phyloP scores from a whole-genome alignment of 306 rosid genomes.

The Luffa acutangula region DNA sequence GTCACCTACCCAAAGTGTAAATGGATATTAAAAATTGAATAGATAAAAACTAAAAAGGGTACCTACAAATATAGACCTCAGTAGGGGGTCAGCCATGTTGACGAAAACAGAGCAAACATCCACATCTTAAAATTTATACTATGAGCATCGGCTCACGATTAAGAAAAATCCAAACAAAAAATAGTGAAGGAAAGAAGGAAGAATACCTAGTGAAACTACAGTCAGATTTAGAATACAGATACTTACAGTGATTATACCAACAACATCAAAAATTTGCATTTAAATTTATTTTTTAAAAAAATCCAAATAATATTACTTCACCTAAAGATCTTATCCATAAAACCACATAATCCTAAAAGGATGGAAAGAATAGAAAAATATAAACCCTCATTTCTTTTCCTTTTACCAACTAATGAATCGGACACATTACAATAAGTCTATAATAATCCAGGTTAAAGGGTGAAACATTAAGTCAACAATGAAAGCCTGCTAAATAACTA shows the following conservation, averaged over 20 bases:
- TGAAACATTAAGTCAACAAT: not conserved
- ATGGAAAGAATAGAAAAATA: not conserved
- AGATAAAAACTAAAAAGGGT: not conserved
- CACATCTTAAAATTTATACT: not conserved
- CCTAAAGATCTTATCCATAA: not conserved
- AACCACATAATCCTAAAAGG: not conserved
- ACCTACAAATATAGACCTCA: not conserved
- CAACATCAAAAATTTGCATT: not conserved
- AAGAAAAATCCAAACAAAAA: not conserved
- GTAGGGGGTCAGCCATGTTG: not conserved
- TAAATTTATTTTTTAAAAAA: not conserved
- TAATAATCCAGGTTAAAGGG: not conserved
- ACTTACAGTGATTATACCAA: not conserved
- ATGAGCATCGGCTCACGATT: not conserved
- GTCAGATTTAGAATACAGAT: not conserved
- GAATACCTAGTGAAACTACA: not conserved
- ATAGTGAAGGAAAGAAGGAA: not conserved
- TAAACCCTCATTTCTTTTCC: not conserved
- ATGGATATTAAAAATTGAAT: not conserved
- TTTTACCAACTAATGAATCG: not conserved
- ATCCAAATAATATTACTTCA: not conserved
- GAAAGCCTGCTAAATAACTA: not conserved
- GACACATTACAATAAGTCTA: not conserved
- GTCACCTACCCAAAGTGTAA: constrained; percentile 44
- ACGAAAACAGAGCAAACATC: not conserved